Conservation (phyloP, 1,284 basidiomycete species). For the Ustilago curta region DNA sequence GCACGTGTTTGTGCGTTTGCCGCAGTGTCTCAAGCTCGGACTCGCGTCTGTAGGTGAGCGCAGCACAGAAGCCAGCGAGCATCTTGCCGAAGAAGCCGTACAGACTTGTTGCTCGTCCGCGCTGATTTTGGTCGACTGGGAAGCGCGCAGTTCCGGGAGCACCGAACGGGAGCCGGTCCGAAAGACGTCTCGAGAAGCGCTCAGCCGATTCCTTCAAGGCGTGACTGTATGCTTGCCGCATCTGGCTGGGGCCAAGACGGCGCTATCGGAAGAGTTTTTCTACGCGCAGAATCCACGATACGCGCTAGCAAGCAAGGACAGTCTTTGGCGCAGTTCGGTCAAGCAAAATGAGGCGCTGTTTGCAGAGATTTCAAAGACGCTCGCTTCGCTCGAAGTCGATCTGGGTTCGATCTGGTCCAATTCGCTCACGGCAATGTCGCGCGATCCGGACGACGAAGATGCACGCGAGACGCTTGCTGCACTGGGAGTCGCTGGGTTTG, state of each 20-base stretch:
- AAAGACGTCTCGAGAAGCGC: slow-evolving; percentile 37
- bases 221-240: slow-evolving; percentile 41
- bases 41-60: slow-evolving; percentile 12
- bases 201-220: slow-evolving; percentile 35
- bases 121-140: slow-evolving; percentile 45
- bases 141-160: slow-evolving; percentile 24
- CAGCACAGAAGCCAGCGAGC: slow-evolving; percentile 6
- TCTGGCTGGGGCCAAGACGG: slow-evolving; percentile 23
- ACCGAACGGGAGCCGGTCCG: slow-evolving; percentile 23
- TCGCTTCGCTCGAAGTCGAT: slow-evolving; percentile 39
- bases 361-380: slow-evolving; percentile 46
- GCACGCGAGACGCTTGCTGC: slow-evolving; percentile 31
- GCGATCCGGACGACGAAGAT: slow-evolving; percentile 32
- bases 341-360: slow-evolving; percentile 38
- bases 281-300: slow-evolving; percentile 28
- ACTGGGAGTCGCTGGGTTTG: slow-evolving; percentile 35
- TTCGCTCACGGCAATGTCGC: slow-evolving; percentile 29
- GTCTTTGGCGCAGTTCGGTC: slow-evolving; percentile 18
- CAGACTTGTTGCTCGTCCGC: slow-evolving; percentile 36
- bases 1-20: slow-evolving; percentile 45
- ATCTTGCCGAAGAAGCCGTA: slow-evolving; percentile 26
- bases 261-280: slow-evolving; percentile 38
- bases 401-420: slow-evolving; percentile 37
- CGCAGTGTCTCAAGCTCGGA: slow-evolving; percentile 42
- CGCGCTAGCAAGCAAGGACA: slow-evolving; percentile 7